phyloP scores from a whole-genome alignment of 495 filamentous ascomycete species.

The Geopyxis carbonaria region DNA sequence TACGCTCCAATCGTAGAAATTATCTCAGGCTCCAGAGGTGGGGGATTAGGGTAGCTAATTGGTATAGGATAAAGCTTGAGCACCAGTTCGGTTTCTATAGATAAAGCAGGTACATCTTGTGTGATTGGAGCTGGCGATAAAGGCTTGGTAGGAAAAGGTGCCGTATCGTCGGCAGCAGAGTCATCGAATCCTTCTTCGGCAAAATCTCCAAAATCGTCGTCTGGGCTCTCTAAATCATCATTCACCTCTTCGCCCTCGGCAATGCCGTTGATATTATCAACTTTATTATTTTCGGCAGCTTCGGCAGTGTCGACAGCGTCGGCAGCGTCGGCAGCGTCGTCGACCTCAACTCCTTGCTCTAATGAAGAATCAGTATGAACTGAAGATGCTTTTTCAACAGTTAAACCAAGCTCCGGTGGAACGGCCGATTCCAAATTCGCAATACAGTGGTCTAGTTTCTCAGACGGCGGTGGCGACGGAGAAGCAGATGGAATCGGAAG shows the following conservation, averaged over 20 bases:
- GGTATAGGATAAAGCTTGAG: conserved; percentile 30
- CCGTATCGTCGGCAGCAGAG: conserved; percentile 23
- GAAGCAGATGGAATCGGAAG: too few relatives aligned
- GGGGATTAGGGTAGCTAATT: conserved; percentile 11
- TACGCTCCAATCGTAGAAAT: conserved; percentile 33
- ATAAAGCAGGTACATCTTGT: conserved; percentile 17
- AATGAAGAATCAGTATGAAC: not conserved
- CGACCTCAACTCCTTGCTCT: not conserved
- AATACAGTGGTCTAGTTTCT: not conserved
- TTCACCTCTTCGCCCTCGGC: conserved; percentile 1
- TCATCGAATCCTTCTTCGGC: conserved; percentile 33
- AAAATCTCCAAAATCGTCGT: conserved; percentile 37
- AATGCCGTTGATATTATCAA: not conserved
- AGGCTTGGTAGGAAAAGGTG: conserved; percentile 15
- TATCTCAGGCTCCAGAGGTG: conserved; percentile 15
- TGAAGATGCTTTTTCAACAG: not conserved
- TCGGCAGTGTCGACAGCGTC: not conserved
- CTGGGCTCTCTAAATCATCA: too few relatives aligned
- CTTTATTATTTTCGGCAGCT: not conserved
- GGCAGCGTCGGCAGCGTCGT: not conserved
- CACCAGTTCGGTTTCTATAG: conserved; percentile 28
- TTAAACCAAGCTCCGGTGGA: too few relatives aligned
- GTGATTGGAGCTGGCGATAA: conserved; percentile 20
- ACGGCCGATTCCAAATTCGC: too few relatives aligned
- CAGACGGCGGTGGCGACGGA: too few relatives aligned